These are phyloP conservation scores for Yarrowia sp. DNA, from an alignment of 805 yeast species.

Conservation along the genomic window DNA sequence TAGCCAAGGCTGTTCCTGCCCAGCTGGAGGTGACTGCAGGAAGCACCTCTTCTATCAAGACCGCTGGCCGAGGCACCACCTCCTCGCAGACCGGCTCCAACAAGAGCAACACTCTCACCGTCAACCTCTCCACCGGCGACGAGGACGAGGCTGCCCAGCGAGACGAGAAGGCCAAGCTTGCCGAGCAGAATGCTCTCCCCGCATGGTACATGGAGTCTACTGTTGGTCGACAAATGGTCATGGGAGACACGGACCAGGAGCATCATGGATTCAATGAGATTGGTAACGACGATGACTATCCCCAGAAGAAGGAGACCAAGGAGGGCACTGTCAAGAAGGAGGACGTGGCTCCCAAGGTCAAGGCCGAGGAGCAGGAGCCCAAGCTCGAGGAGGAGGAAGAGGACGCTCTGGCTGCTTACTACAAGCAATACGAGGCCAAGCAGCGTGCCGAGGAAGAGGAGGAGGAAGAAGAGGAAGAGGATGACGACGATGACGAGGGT, in stretches of 20 bases:
- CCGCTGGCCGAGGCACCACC: constrained; percentile 27
- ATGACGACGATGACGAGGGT: constrained; percentile 52
- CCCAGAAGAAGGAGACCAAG: constrained; percentile 50
- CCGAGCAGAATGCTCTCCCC: constrained; percentile 92
- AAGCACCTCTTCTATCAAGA: constrained; percentile 25
- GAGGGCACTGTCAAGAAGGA: constrained; percentile 36
- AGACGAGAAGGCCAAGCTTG: constrained; percentile 62
- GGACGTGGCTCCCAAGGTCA: constrained; percentile 39
- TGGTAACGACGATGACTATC: constrained; percentile 9
- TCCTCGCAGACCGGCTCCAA: constrained; percentile 24
- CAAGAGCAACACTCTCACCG: constrained; percentile 58
- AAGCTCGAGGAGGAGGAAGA: constrained; percentile 40
- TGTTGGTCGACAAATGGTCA: constrained; percentile 59
- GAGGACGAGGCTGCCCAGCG: constrained; percentile 69
- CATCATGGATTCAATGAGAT: constrained; percentile 20
- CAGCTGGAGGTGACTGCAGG: constrained; percentile 28
- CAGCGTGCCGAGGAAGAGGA: constrained; percentile 60
- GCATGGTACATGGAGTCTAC: constrained; percentile 94
- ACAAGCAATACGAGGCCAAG: constrained; percentile 68
- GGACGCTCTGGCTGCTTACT: constrained; percentile 69
- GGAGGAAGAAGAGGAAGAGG: constrained; percentile 44
- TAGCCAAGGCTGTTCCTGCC: constrained; percentile 81
- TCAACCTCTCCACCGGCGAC: constrained; percentile 78
- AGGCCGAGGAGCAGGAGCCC: constrained; percentile 28
- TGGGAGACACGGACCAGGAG: constrained; percentile 17